Base-by-base conservation (phyloP, 768 basidiomycete genomes). In the Naematelia aurantialba region DNA sequence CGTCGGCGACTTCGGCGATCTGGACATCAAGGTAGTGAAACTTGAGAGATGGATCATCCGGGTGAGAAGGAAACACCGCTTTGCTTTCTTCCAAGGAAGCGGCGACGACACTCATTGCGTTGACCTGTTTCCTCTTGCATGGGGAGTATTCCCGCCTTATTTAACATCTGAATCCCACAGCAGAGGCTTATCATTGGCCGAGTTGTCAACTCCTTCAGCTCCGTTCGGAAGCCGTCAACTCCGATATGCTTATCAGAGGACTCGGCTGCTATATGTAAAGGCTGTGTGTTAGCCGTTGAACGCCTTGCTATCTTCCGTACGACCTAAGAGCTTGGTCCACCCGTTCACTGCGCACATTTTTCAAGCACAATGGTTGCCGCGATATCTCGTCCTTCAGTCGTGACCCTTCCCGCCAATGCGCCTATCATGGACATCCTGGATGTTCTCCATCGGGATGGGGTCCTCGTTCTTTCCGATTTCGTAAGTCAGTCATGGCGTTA, bases 391-490 rank as follows among this genome's bases (percentile, higher is more conserved):
- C 49, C 57, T 21, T 26, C 17, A n/a, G 49, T 59, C 30, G 50
- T 39, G 17, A 62, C 61, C 21, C 17, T 62, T 5, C 56, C 61
- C 12, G 56, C 56, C 24, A 52, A 51, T 8, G n/a, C 61, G 29
- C 61, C 61, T 5, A 54, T 62, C 56, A 31, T 58, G 52, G 29
- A 62, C 17, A 62, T 62, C 25, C 31, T 62, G 10, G 52, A 58
- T 1, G 54, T 62, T 44, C 44, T 56, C 29, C 57, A 59, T 30
- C 52, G 63, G 14, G 63, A 65, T 39, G 63, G 63, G 22, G 56
- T 58, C 4, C 60, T 65, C 19, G 63, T 65, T 11, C 39, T 65
- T 5, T 65, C 63, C 24, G 63, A 61, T 46, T 65, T 52, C 47
- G 63, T 65, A 48, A 50, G 62, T 55, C 21, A 4, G 1, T 48